Evolutionary conservation across 164 flowering plant genomes (phyloP), one percentile per base, ranked within the genome.

Genomic region (Magnolia sinica): DNA sequence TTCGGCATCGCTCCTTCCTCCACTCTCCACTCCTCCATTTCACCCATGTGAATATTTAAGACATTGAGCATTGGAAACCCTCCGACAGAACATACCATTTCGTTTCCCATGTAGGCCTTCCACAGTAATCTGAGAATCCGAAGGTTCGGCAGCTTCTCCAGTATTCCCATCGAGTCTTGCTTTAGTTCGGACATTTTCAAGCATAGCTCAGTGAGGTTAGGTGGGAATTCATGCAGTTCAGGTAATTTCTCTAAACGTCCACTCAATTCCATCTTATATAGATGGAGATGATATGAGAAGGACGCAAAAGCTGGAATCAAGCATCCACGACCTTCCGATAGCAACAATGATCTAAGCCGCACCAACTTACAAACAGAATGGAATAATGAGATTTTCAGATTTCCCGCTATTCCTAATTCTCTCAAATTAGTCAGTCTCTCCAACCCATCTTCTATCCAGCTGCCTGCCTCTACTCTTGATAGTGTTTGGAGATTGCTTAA

Each of bases 41-140:
- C 8, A 8, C 10, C 7, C 16, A 6, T 7, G 50, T 50, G 3
- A 7, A 71, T 9, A 22, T 71, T 19, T 29, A 71, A 71, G 22
- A 11, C 4, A 8, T 7, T 1, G 22, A 71, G 73, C 7, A 1
- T 7, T 1, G 22, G 22, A 20, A 71, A 71, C 14, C 73, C 63
- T 50, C 23, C 14, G 7, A 22, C 1, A 0, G 63, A 50, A 29
- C 11, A 71, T 22, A 8, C 6, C 73, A 71, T 50, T 52, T 50
- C 14, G 51, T 71, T 82, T 65, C 66, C 81, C 22, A 77, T 79
- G 31, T 78, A 71, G 9, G 59, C 8, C 19, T n/a, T 6, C 20
- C 20, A 8, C 22, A 4, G 6, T 23, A 51, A 50, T 3, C 23
- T 22, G 37, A 71, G 73, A 71, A 71, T 9, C 31, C 10, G 13